phyloP scores from a whole-genome alignment of 1,139 yeast species.

The Starmera stellimalicola region DNA sequence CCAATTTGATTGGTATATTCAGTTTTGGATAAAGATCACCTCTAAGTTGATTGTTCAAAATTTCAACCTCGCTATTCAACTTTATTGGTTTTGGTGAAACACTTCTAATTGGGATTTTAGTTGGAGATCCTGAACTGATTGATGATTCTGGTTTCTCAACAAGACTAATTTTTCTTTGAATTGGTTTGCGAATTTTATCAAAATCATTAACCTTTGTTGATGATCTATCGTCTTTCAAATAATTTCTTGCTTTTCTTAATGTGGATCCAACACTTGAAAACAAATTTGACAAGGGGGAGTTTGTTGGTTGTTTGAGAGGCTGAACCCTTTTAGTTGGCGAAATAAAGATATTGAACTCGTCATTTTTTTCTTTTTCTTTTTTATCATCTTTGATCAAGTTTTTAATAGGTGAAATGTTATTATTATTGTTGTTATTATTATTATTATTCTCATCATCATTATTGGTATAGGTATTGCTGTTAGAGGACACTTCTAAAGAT shows the following conservation, averaged over 20 bases:
- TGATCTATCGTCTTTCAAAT: slow-evolving; percentile 8
- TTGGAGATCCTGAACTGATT: not conserved
- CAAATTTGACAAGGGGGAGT: slow-evolving; percentile 15
- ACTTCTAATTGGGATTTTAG: not conserved
- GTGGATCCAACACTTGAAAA: slow-evolving; percentile 19
- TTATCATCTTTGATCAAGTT: not conserved
- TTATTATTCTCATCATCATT: not conserved
- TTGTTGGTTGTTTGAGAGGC: slow-evolving; percentile 3
- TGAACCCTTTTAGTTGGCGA: slow-evolving; percentile 1
- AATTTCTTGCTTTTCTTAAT: slow-evolving; percentile 13
- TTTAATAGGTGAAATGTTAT: not conserved
- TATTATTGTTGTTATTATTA: not conserved
- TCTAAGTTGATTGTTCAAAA: not conserved
- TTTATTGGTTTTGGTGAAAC: not conserved
- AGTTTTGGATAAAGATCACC: slow-evolving; percentile 2
- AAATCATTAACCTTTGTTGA: slow-evolving; percentile 5
- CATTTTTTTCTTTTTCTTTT: not conserved
- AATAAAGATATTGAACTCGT: not conserved
- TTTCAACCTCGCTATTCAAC: not conserved
- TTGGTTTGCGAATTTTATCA: slow-evolving; percentile 1
- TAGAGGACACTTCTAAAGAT: not conserved
- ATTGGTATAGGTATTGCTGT: not conserved
- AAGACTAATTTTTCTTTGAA: not conserved
- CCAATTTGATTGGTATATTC: not conserved
- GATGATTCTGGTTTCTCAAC: not conserved